Conservation (phyloP, 2,329 filamentous ascomycete species). For the Fusarium lateritium region DNA sequence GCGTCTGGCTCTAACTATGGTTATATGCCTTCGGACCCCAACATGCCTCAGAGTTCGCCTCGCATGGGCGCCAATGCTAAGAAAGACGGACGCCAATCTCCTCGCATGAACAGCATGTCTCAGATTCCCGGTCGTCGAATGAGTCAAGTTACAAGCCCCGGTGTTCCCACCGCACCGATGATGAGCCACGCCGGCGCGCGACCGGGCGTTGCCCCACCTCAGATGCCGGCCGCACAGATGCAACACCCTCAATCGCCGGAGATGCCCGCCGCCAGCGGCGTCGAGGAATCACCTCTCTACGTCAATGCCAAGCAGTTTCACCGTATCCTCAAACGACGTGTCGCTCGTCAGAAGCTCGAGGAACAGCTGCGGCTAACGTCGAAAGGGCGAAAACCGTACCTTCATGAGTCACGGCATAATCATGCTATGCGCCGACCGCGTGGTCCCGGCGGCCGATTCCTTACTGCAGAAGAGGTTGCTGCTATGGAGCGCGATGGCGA, state of each 20-base stretch:
- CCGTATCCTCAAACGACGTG: conserved; percentile 92
- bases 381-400: conserved; percentile 95
- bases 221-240: conserved; percentile 75
- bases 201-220: conserved; percentile 68
- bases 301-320: conserved; percentile 99
- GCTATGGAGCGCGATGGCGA: conserved; percentile 80
- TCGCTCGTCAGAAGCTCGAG: conserved; percentile 93
- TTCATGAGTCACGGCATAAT: conserved; percentile 97
- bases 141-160: conserved; percentile 83
- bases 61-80: conserved; percentile 83
- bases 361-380: conserved; percentile 92
- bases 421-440: conserved; percentile 97
- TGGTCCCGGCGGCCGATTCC: conserved; percentile 93
- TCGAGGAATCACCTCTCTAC: conserved; percentile 94
- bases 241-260: conserved; percentile 84
- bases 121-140: conserved; percentile 77
- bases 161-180: conserved; percentile 80
- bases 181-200: conserved; percentile 76
- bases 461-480: conserved; percentile 96
- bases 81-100: conserved; percentile 80
- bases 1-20: conserved; percentile 86
- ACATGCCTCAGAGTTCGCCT: conserved; percentile 79
- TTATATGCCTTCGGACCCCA: conserved; percentile 79
- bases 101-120: conserved; percentile 76
- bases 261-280: conserved; percentile 75